Evolutionary conservation across 352 stramenopile species (phyloP).

Genomic region (Phytophthora meadii): DNA sequence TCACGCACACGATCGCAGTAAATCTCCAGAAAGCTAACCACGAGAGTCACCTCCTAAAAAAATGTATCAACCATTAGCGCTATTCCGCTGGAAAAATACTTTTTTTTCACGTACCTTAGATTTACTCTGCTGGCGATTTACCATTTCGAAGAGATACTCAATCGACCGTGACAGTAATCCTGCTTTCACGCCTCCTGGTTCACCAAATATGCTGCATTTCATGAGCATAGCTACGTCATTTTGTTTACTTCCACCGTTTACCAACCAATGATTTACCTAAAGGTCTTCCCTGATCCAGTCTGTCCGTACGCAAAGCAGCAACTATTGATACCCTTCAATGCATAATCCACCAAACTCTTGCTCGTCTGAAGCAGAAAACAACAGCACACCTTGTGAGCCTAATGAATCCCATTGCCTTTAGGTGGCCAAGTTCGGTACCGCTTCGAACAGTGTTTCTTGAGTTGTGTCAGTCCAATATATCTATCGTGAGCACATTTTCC

Average conservation of each 20-base stretch:
- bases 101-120: conserved; percentile 44
- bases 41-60: conserved; percentile 76
- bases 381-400: neutral
- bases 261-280: conserved; percentile 54
- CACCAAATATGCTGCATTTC: conserved; percentile 85
- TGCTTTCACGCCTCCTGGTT: conserved; percentile 74
- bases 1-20: conserved; percentile 94
- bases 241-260: neutral
- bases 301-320: conserved; percentile 95
- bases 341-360: conserved; percentile 90
- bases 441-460: conserved; percentile 75
- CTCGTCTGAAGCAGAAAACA: conserved; percentile 55
- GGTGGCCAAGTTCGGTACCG: conserved; percentile 33
- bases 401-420: too few relatives aligned
- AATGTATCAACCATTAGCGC: neutral
- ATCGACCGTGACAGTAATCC: conserved; percentile 91
- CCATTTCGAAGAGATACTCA: conserved; percentile 90
- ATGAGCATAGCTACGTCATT: conserved; percentile 2
- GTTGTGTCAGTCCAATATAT: conserved; percentile 87
- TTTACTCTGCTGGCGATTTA: conserved; percentile 69
- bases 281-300: conserved; percentile 86
- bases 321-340: conserved; percentile 92
- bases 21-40: conserved; percentile 94
- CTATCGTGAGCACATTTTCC: conserved; percentile 26
- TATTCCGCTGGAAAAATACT: neutral